Evolutionary conservation across 805 yeast species (phyloP).

Genomic region (Ogataea pilisensis): DNA sequence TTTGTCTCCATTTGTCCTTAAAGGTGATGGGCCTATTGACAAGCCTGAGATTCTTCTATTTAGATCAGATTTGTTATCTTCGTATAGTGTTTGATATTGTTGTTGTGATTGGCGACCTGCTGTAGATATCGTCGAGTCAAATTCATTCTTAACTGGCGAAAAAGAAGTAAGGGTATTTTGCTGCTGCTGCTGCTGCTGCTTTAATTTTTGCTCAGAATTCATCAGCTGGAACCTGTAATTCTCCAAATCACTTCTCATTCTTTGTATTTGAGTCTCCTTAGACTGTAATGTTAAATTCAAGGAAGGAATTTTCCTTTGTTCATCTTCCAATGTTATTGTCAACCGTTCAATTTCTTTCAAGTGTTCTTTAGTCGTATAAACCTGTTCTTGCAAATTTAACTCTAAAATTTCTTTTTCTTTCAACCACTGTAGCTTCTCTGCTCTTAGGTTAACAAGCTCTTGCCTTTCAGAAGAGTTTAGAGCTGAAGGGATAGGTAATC

Average conservation of each 20-base stretch:
- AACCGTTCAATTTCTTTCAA: slow-evolving; percentile 32
- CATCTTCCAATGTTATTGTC: slow-evolving; percentile 35
- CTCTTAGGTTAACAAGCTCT: slow-evolving; percentile 48
- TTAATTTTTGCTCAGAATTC: slow-evolving; percentile 20
- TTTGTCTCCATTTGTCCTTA: slow-evolving; percentile 19
- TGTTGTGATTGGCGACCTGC: not conserved
- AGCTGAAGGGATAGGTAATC: slow-evolving; percentile 9
- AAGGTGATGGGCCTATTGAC: slow-evolving; percentile 18
- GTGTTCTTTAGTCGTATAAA: slow-evolving; percentile 28
- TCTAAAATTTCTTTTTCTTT: slow-evolving; percentile 30
- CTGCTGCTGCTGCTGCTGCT: slow-evolving; percentile 14
- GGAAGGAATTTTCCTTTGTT: slow-evolving; percentile 48
- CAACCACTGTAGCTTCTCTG: slow-evolving; percentile 50
- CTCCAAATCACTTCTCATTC: slow-evolving; percentile 61
- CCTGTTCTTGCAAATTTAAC: slow-evolving; percentile 27
- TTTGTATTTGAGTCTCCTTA: slow-evolving; percentile 61
- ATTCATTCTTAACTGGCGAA: slow-evolving; percentile 10
- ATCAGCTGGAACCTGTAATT: slow-evolving; percentile 47
- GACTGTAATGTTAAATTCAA: slow-evolving; percentile 53
- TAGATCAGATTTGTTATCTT: slow-evolving; percentile 21
- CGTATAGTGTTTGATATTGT: slow-evolving; percentile 1
- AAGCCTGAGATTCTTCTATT: slow-evolving; percentile 31
- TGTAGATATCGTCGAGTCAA: slow-evolving; percentile 2
- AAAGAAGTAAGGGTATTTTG: not conserved
- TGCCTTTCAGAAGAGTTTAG: slow-evolving; percentile 30